phyloP scores from a whole-genome alignment of 192 early-diverging fungal species.

The Dissophora globulifera region DNA sequence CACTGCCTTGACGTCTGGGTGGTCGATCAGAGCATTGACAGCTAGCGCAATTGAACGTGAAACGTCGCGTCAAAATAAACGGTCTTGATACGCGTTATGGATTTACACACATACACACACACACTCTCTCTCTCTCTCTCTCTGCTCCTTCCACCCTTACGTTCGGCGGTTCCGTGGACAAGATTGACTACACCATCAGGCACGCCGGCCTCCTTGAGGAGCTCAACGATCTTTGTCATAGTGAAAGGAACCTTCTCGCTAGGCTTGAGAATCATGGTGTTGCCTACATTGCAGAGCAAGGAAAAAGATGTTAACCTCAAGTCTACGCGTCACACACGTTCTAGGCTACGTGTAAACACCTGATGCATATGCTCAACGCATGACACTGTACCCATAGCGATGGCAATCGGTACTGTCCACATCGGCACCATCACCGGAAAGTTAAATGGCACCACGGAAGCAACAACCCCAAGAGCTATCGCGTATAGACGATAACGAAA shows the following conservation, averaged over 20 bases:
- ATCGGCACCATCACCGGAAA: constrained; percentile 89
- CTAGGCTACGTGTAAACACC: no score
- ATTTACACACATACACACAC: constrained; percentile 58
- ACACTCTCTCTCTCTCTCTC: constrained; percentile 64
- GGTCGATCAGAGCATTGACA: constrained; percentile 68
- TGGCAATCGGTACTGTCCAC: constrained; percentile 83
- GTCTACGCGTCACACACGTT: no score
- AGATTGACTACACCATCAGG: constrained; percentile 83
- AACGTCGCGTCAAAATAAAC: no score
- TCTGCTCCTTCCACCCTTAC: constrained; percentile 48
- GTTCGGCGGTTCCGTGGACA: constrained; percentile 72
- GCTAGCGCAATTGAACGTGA: no score
- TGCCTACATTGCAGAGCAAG: constrained; percentile 55
- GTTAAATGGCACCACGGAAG: constrained; percentile 84
- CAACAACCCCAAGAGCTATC: constrained; percentile 79
- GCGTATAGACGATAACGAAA: no score
- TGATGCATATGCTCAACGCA: no score
- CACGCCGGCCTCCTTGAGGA: constrained; percentile 68
- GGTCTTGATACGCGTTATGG: constrained; percentile 31
- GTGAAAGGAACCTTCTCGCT: constrained; percentile 87
- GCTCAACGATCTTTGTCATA: constrained; percentile 71
- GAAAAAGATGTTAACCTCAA: no score
- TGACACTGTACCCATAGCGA: constrained; percentile 68
- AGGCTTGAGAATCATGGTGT: constrained; percentile 83
- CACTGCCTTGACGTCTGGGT: constrained; percentile 71